These are phyloP conservation scores for Wickerhamomyces sydowiorum DNA, from an alignment of 805 yeast genomes.

Conservation along the genomic window DNA sequence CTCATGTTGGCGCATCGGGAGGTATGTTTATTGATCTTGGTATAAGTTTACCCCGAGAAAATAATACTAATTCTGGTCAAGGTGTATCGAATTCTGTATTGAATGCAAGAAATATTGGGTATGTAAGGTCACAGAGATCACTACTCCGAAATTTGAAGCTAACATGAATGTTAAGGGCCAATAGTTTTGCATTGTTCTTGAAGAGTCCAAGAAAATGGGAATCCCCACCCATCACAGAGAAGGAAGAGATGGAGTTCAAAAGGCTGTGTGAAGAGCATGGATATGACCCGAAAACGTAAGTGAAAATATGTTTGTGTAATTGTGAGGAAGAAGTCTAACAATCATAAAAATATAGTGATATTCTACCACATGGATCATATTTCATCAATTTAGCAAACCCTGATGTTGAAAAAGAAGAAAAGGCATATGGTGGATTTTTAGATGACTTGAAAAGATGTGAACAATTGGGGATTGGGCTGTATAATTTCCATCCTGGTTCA, in stretches of 20 bases:
- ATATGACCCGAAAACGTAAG: constrained; percentile 57
- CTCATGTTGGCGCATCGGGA: constrained; percentile 82
- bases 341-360: constrained; percentile 34
- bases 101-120: constrained; percentile 49
- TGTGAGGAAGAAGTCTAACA: neutral
- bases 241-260: constrained; percentile 64
- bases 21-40: no score
- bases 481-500: constrained; percentile 94
- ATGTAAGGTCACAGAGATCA: constrained; percentile 11
- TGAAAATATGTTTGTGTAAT: neutral
- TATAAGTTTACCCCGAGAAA: no score
- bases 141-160: neutral
- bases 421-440: constrained; percentile 69
- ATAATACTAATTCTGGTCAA: neutral
- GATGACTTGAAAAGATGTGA: constrained; percentile 91
- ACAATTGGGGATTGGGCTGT: constrained; percentile 71
- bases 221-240: constrained; percentile 65
- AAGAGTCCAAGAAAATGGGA: constrained; percentile 91
- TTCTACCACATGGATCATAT: constrained; percentile 93
- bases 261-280: constrained; percentile 54
- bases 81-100: constrained; percentile 60
- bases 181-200: constrained; percentile 85
- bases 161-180: constrained; percentile 36
- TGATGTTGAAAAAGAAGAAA: constrained; percentile 68
- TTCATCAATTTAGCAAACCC: constrained; percentile 92